phyloP scores from a whole-genome alignment of 1,284 basidiomycete species.

The Veloporphyrellus conicus region DNA sequence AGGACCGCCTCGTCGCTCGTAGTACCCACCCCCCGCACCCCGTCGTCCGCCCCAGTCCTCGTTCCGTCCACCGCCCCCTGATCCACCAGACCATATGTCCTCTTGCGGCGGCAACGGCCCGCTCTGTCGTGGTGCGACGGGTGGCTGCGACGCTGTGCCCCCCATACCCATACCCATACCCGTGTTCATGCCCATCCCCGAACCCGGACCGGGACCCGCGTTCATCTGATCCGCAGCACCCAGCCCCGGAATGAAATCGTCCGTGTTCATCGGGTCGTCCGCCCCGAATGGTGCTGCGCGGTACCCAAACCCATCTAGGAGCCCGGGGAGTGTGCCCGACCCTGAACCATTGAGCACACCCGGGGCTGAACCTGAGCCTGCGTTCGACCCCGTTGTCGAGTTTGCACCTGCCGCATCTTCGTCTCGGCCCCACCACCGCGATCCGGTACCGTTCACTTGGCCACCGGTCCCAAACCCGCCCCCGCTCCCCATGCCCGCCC shows the following conservation, averaged over 20 bases:
- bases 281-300: conserved; percentile 13
- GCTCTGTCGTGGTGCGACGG: conserved; percentile 30
- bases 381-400: no score
- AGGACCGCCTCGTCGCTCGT: conserved; percentile 27
- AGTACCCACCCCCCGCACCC: conserved; percentile 23
- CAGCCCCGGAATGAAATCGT: conserved; percentile 54
- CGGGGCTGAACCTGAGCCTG: background rate
- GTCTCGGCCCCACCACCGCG: conserved; percentile 41
- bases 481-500: conserved; percentile 22
- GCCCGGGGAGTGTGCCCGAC: conserved; percentile 6
- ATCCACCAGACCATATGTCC: conserved; percentile 37
- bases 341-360: conserved; percentile 1
- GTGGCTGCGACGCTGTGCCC: background rate
- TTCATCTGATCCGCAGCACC: conserved; percentile 21
- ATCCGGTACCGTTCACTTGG: conserved; percentile 8
- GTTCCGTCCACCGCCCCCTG: conserved; percentile 7
- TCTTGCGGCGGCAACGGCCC: conserved; percentile 40
- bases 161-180: conserved; percentile 1
- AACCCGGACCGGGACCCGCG: no score
- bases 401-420: conserved; percentile 33
- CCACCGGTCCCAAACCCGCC: conserved; percentile 14
- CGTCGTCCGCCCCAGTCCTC: conserved; percentile 31
- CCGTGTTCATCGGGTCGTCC: conserved; percentile 31
- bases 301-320: conserved; percentile 19
- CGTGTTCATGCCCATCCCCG: background rate